Evolutionary conservation across 495 filamentous ascomycete genomes (phyloP).

Genomic region (Collariella sp.): DNA sequence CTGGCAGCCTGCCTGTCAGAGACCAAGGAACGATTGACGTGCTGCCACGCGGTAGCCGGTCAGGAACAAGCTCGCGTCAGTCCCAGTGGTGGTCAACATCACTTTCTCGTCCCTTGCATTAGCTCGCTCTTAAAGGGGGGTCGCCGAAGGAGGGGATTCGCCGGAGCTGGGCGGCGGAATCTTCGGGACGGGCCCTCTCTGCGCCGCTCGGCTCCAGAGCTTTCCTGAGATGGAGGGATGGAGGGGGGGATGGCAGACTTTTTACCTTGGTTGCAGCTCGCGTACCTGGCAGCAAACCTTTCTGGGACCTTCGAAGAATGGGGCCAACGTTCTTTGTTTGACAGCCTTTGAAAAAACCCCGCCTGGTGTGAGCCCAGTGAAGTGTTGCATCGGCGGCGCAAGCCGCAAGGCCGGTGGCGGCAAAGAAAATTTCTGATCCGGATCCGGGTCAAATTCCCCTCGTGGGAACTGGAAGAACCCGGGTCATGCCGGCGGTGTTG

Average conservation of each 20-base stretch:
- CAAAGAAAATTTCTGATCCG: too few relatives aligned
- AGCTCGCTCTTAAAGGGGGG: constrained; percentile 1
- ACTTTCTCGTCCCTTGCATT: constrained; percentile 16
- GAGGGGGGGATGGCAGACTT: too few relatives aligned
- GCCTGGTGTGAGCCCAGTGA: neutral
- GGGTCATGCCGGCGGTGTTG: too few relatives aligned
- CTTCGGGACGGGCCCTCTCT: constrained; percentile 1
- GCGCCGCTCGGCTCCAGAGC: neutral
- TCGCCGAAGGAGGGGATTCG: constrained; percentile 3
- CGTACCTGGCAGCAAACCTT: neutral
- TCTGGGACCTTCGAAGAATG: neutral
- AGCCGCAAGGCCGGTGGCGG: too few relatives aligned
- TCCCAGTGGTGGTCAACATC: too few relatives aligned
- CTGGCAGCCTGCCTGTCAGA: neutral
- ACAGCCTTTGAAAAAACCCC: neutral
- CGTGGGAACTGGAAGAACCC: too few relatives aligned
- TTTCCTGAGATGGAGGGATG: too few relatives aligned
- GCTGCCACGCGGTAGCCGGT: constrained; percentile 8
- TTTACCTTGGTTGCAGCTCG: neutral
- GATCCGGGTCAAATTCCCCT: too few relatives aligned
- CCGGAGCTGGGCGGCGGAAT: neutral
- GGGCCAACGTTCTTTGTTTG: neutral
- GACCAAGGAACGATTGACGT: constrained; percentile 1
- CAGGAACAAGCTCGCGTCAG: neutral
- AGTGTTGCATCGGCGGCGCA: neutral